Conservation (phyloP, 1,139 yeast genomes). For the Pichia norvegensis region DNA sequence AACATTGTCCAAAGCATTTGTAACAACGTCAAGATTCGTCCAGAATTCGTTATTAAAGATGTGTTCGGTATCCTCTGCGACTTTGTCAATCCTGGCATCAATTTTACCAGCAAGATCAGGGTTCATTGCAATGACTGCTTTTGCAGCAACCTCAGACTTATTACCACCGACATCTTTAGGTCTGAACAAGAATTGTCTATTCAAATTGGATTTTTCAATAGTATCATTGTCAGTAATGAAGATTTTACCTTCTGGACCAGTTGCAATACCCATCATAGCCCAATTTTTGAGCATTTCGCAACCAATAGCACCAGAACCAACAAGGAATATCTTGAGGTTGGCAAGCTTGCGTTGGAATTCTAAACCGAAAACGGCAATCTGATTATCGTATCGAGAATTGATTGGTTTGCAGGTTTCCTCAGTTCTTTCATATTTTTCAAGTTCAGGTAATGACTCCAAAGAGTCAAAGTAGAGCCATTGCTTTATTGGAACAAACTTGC, state of each 20-base stretch:
- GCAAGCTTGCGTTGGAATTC: constrained; percentile 65
- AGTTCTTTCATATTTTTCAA: constrained; percentile 49
- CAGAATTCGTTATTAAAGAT: constrained; percentile 85
- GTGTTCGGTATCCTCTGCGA: constrained; percentile 86
- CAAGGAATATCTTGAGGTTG: constrained; percentile 77
- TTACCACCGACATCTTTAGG: constrained; percentile 88
- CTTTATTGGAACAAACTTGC: constrained; percentile 84
- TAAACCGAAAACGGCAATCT: constrained; percentile 87
- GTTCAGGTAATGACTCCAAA: constrained; percentile 74
- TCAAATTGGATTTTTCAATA: constrained; percentile 89
- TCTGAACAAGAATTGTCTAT: constrained; percentile 92
- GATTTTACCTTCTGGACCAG: constrained; percentile 84
- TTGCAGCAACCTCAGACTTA: constrained; percentile 86
- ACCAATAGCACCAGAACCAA: constrained; percentile 98
- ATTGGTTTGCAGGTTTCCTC: constrained; percentile 68
- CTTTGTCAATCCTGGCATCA: constrained; percentile 72
- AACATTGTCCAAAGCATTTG: constrained; percentile 93
- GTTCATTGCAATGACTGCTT: constrained; percentile 78
- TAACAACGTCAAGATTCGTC: constrained; percentile 75
- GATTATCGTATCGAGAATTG: constrained; percentile 82
- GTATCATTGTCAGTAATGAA: constrained; percentile 88
- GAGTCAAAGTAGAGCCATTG: constrained; percentile 94
- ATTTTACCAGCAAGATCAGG: constrained; percentile 76
- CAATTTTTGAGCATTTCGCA: constrained; percentile 98
- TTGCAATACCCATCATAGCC: constrained; percentile 94